Evolutionary conservation across 805 yeast species (phyloP), one percentile per base, ranked within the genome.

Genomic region (Hanseniaspora nectarophila): DNA sequence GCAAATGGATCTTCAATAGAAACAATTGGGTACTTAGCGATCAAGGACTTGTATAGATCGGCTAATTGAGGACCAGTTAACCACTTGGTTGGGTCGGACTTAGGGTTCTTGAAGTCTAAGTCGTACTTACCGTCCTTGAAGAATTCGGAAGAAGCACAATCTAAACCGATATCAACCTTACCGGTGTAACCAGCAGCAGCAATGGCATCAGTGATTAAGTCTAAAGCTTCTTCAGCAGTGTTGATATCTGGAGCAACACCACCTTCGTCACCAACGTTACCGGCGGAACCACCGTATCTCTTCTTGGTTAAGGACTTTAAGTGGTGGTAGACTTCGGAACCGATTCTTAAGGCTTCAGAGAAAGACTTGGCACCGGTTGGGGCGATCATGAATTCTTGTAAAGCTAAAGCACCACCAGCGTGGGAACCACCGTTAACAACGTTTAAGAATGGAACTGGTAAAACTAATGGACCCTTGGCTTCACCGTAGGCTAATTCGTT

Each of bases 261-360:
- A 84, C 98, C 98, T 80, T 90, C 98, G 74, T 90, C 98, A 81
- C 98, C 98, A 70, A 90, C 98, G 77, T 90, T 90, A 76, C 96
- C 97, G 67, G 98, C 98, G 58, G 95, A 82, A 69, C 86, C 83
- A 70, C 98, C 98, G 83, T 90, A 92, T 72, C 75, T 78, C 82
- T 86, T 82, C 81, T 86, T 85, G 72, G 97, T 83, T 66, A 85
- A 75, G 60, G 89, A 73, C 80, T 92, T 92, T 73, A 90, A 81
- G 75, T 78, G 77, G 82, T 90, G 97, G 92, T 90, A 90, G 63
- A 89, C 96, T 79, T 90, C 98, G 58, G 95, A 72, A 71, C 97
- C 97, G 61, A 86, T 85, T 79, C 96, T 86, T 72, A 92, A 73
- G 64, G 95, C 97, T 76, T 90, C 97, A 60, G 94, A 69, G 82